phyloP scores from a whole-genome alignment of 495 filamentous ascomycete genomes.

The Penicillium diatomitis region DNA sequence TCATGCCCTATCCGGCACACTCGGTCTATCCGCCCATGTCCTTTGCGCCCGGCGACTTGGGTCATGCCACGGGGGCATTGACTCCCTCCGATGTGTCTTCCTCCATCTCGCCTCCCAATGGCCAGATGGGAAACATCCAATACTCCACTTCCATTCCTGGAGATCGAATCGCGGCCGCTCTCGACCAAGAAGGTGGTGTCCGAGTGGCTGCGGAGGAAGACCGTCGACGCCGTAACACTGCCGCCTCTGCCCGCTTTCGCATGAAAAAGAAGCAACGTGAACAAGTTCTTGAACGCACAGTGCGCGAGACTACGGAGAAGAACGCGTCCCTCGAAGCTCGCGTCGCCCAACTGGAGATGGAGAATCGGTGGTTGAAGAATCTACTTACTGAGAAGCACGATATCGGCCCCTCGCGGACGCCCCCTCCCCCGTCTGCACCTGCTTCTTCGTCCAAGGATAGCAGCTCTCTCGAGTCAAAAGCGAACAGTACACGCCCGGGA shows the following conservation, averaged over 20 bases:
- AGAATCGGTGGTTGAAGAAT: conserved; percentile 95
- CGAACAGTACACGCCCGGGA: conserved; percentile 15
- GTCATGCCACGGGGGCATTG: conserved; percentile 28
- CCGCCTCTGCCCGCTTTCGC: conserved; percentile 88
- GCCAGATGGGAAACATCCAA: conserved; percentile 36
- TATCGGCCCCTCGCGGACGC: conserved; percentile 17
- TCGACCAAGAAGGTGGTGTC: conserved; percentile 38
- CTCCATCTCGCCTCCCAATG: conserved; percentile 41
- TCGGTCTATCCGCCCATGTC: conserved; percentile 39
- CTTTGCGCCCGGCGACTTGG: conserved; percentile 34
- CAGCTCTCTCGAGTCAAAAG: conserved; percentile 17
- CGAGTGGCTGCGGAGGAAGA: conserved; percentile 90
- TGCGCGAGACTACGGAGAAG: conserved; percentile 86
- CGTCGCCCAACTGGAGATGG: conserved; percentile 80
- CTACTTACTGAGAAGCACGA: conserved; percentile 88
- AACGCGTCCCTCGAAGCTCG: conserved; percentile 68
- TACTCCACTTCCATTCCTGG: conserved; percentile 39
- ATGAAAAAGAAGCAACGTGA: conserved; percentile 99
- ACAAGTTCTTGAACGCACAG: conserved; percentile 78
- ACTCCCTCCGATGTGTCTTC: conserved; percentile 40
- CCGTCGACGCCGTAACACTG: conserved; percentile 92
- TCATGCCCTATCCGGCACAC: conserved; percentile 36
- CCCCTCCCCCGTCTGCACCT: conserved; percentile 8
- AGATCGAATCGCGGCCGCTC: conserved; percentile 34
- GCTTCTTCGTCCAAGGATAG: conserved; percentile 12